These are phyloP conservation scores for Sphenostylis stenocarpa DNA, from an alignment of 306 rosid genomes.

Conservation along the genomic window DNA sequence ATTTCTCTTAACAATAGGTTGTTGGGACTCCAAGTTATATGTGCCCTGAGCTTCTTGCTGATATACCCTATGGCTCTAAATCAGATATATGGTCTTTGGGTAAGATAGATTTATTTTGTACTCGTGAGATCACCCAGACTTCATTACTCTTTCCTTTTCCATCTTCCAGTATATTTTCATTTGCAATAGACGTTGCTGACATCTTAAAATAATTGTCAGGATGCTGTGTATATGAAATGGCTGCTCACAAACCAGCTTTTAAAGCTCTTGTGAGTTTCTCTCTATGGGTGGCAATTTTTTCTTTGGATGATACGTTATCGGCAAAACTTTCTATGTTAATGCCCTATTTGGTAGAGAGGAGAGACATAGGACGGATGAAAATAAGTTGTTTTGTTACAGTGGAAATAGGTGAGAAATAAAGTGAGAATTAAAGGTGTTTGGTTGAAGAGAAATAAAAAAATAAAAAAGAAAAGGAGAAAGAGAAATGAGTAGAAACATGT, in stretches of 20 bases:
- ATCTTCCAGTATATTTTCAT: not conserved
- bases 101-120: slow-evolving; percentile 33
- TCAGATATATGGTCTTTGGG: slow-evolving; percentile 99
- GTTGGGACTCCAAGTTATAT: slow-evolving; percentile 98
- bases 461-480: no score
- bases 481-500: no score
- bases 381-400: no score
- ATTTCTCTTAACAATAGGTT: slow-evolving; percentile 50
- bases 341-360: no score
- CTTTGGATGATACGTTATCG: not conserved
- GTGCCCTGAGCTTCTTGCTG: slow-evolving; percentile 99
- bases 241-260: slow-evolving; percentile 82
- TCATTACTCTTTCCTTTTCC: slow-evolving; percentile 8
- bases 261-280: slow-evolving; percentile 86
- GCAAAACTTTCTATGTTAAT: not conserved
- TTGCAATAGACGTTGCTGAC: slow-evolving; percentile 7
- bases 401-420: no score
- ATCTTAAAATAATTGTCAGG: slow-evolving; percentile 49
- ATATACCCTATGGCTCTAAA: slow-evolving; percentile 96
- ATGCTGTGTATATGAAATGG: slow-evolving; percentile 94
- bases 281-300: not conserved
- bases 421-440: no score
- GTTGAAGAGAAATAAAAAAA: no score
- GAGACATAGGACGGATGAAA: no score
- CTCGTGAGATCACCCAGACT: not conserved